Base-by-base conservation (phyloP, 73 alveolate genomes). In the Uronychia binucleata region DNA sequence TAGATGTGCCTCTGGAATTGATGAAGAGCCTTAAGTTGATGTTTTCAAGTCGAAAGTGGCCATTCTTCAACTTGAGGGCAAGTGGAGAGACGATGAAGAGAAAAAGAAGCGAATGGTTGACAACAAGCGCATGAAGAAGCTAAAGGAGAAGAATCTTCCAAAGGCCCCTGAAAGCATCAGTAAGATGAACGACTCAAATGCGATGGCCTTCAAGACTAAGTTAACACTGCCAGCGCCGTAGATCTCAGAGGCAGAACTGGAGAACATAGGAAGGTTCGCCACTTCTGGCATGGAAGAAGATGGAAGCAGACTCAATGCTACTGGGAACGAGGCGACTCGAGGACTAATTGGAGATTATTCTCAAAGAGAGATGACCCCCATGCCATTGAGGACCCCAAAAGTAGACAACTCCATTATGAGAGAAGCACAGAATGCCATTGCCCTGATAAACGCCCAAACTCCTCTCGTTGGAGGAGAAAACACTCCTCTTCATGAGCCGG, bases 61-160 rank as follows among this genome's bases (percentile, higher is more conserved):
- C 78, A 93, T 97, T 25, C 96, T 93, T 85, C 88, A 93, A 81
- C 86, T 96, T 58, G 99, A 93, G 80, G 93, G 95, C 26, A 92
- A 94, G 86, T 86, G 97, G 80, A 94, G 99, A 89, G 99, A 94
- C 93, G 98, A 94, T 74, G 98, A 94, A 58, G 99, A 97, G 94
- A 98, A 96, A 67, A 93, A 94, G 85, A 85, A 93, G 87, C 94
- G 97, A 91, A 88, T 93, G 58, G 89, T 92, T 31, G 99, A 98
- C 89, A 98, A 94, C 74, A 97, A 95, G 81, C 95, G 93, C 88
- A 92, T 97, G 91, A 97, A 96, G 91, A 97, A 97, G 87, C 86
- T 98, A 58, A 98, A 97, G 91, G 95, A 97, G 80, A 94, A 95
- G 88, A 96, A 98, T 84, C 88, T 98, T 57, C 98, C 98, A 33